Conservation (phyloP, 441 rosid species). For the Viola pubescens region DNA sequence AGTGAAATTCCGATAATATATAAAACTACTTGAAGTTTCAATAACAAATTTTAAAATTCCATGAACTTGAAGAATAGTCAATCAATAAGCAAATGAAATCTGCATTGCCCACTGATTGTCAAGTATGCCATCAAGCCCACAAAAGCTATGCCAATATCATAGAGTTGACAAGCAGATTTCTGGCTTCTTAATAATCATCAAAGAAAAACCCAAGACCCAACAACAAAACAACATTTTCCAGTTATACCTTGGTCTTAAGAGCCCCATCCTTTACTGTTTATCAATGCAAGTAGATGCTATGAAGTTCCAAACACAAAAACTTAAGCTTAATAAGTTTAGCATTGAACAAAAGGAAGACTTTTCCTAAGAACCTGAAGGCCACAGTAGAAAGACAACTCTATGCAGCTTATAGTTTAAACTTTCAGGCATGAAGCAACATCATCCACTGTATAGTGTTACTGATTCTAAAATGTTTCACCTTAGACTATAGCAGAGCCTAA, state of each 20-base stretch:
- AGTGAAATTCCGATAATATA: background rate
- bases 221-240: background rate
- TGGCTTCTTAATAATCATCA: background rate
- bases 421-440: background rate
- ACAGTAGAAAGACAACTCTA: background rate
- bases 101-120: background rate
- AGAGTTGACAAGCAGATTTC: background rate
- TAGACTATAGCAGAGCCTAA: slow-evolving; percentile 13
- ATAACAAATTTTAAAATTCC: background rate
- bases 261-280: background rate
- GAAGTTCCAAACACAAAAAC: background rate
- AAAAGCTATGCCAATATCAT: slow-evolving; percentile 8
- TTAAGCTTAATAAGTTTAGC: background rate
- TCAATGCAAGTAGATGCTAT: background rate
- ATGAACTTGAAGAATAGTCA: background rate
- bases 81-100: slow-evolving; percentile 10
- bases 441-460: background rate
- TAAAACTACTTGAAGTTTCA: too few species aligned
- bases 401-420: background rate
- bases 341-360: background rate
- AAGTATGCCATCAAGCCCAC: slow-evolving; percentile 2
- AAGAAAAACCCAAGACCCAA: background rate
- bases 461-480: background rate
- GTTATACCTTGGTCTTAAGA: background rate
- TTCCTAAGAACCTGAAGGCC: background rate